phyloP scores from a whole-genome alignment of 345 rosid species.

The Sisymbrium altissimum region DNA sequence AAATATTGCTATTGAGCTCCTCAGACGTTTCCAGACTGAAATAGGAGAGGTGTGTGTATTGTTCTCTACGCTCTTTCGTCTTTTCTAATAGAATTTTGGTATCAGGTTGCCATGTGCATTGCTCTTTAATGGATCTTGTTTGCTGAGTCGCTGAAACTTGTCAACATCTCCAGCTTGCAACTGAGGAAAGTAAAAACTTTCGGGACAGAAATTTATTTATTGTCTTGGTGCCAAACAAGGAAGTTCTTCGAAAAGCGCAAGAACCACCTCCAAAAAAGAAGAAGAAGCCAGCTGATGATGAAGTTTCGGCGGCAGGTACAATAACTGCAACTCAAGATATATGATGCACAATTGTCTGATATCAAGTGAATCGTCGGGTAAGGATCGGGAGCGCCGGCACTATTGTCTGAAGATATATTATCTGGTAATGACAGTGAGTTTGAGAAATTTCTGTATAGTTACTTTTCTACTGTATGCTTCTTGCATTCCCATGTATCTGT shows the following conservation, averaged over 20 bases:
- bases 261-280: constrained; percentile 60
- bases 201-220: constrained; percentile 72
- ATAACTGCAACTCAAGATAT: constrained; percentile 16
- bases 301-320: constrained; percentile 49
- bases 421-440: background rate
- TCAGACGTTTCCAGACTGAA: constrained; percentile 78
- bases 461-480: constrained; percentile 13
- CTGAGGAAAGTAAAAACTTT: constrained; percentile 80
- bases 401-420: background rate
- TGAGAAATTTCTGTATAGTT: constrained; percentile 22
- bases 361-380: background rate
- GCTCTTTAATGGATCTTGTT: background rate
- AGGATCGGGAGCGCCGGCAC: background rate
- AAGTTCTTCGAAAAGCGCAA: constrained; percentile 56
- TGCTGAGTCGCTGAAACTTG: constrained; percentile 3
- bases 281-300: constrained; percentile 45
- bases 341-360: constrained; percentile 16
- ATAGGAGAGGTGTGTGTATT: constrained; percentile 67
- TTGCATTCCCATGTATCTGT: constrained; percentile 15
- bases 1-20: constrained; percentile 80
- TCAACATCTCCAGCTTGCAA: constrained; percentile 60
- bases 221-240: constrained; percentile 79
- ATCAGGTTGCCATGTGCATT: background rate
- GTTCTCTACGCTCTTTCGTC: background rate
- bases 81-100: background rate